Conservation (phyloP, 2,329 filamentous ascomycete species). For the Paecilomyces fulvus region DNA sequence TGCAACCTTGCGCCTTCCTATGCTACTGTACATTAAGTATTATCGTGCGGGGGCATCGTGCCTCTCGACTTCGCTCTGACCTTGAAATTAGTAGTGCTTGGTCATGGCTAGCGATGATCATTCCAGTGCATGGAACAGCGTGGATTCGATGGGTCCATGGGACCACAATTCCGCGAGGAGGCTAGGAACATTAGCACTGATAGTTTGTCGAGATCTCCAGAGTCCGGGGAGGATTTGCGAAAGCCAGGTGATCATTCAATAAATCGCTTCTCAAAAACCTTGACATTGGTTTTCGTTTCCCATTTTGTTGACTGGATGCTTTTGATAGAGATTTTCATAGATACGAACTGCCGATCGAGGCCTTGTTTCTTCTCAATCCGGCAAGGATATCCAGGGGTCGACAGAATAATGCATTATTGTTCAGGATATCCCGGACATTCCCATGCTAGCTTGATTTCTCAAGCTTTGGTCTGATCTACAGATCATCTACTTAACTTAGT, state of each 20-base stretch:
- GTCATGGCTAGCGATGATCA: not conserved
- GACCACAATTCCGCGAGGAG: not conserved
- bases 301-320: not conserved
- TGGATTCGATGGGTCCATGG: not conserved
- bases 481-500: too few relatives aligned
- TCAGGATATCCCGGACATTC: not conserved
- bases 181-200: not conserved
- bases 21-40: not conserved
- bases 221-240: not conserved
- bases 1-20: not conserved
- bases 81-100: not conserved
- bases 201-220: not conserved
- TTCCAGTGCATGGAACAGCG: not conserved
- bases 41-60: not conserved
- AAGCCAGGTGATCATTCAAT: not conserved
- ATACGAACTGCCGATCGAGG: not conserved
- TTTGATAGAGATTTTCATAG: not conserved
- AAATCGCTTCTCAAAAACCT: not conserved
- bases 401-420: constrained; percentile 3
- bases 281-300: not conserved
- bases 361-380: not conserved
- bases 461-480: not conserved
- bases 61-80: not conserved
- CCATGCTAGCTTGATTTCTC: not conserved
- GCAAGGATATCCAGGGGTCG: not conserved